These are phyloP conservation scores for Blyttiomyces sp. DNA, from an alignment of 371 early-diverging fungal genomes.

Conservation along the genomic window DNA sequence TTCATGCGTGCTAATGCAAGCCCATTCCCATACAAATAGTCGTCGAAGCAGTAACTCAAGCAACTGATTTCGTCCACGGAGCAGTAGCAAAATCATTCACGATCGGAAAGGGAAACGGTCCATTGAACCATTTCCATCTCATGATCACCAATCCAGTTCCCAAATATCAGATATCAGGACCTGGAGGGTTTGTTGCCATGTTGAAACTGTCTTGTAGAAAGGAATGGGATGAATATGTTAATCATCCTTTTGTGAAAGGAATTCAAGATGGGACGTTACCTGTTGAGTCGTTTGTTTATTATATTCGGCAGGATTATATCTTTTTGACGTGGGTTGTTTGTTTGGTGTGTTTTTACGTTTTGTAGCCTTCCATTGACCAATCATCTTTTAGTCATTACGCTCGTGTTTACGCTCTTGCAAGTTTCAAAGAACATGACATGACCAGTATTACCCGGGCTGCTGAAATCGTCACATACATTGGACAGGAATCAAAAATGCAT, in stretches of 20 bases:
- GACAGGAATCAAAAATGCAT: constrained; percentile 64
- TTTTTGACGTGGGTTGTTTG: constrained; percentile 44
- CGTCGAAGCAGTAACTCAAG: constrained; percentile 38
- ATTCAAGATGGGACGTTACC: constrained; percentile 74
- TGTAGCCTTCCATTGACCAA: not conserved
- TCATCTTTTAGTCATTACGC: constrained; percentile 66
- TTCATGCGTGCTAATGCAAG: not conserved
- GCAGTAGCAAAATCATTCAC: constrained; percentile 55
- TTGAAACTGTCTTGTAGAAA: constrained; percentile 44
- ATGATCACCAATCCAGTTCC: not conserved
- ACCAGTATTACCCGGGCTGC: constrained; percentile 44
- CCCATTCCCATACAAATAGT: not conserved
- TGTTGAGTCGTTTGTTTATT: constrained; percentile 65
- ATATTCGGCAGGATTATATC: constrained; percentile 79
- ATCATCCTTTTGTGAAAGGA: constrained; percentile 72
- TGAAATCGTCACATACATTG: constrained; percentile 60
- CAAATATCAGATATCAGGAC: too few species aligned
- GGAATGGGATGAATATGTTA: constrained; percentile 66
- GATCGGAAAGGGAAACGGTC: constrained; percentile 70
- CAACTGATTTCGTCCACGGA: constrained; percentile 46
- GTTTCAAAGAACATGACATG: constrained; percentile 74
- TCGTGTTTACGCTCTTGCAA: constrained; percentile 69
- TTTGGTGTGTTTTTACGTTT: not conserved
- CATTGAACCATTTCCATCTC: constrained; percentile 60
- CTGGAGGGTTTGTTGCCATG: constrained; percentile 18